Conservation (phyloP, 768 basidiomycete genomes). For the Sistotremastrum suecicum region DNA sequence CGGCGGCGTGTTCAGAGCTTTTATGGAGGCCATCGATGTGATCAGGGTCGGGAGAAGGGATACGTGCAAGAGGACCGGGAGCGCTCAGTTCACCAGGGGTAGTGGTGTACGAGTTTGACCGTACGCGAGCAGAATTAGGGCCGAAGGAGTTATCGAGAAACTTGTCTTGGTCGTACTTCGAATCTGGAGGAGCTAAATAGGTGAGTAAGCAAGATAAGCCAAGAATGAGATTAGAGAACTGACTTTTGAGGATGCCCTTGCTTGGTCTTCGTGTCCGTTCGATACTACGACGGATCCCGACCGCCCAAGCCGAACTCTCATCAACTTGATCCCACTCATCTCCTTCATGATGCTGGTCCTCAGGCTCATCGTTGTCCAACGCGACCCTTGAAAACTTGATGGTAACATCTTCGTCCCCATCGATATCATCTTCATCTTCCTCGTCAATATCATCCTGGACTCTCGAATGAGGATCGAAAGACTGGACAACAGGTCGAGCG, state of each 20-base stretch:
- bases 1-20: constrained; percentile 43
- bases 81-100: constrained; percentile 36
- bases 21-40: constrained; percentile 79
- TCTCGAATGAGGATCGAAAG: constrained; percentile 29
- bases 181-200: constrained; percentile 30
- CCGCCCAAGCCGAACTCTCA: constrained; percentile 67
- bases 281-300: constrained; percentile 54
- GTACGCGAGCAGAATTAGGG: constrained; percentile 34
- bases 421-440: constrained; percentile 50
- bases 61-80: constrained; percentile 64
- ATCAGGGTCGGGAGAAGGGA: constrained; percentile 74
- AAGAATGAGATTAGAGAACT: constrained; percentile 16
- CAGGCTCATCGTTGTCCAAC: constrained; percentile 15
- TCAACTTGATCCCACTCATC: constrained; percentile 29
- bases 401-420: constrained; percentile 60
- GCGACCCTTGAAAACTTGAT: constrained; percentile 36
- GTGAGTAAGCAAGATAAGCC: constrained; percentile 5
- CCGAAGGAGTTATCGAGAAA: constrained; percentile 32
- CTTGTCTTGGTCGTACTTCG: constrained; percentile 52
- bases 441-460: constrained; percentile 74
- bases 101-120: constrained; percentile 75
- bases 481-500: constrained; percentile 19
- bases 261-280: constrained; percentile 53
- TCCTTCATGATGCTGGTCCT: constrained; percentile 31
- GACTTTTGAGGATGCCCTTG: constrained; percentile 85